A percentile compares a stretch with the other conserved stretches of the same genome.
phyloP scores from a whole-genome alignment of 768 basidiomycete genomes.

The Trametes sanguinea region DNA sequence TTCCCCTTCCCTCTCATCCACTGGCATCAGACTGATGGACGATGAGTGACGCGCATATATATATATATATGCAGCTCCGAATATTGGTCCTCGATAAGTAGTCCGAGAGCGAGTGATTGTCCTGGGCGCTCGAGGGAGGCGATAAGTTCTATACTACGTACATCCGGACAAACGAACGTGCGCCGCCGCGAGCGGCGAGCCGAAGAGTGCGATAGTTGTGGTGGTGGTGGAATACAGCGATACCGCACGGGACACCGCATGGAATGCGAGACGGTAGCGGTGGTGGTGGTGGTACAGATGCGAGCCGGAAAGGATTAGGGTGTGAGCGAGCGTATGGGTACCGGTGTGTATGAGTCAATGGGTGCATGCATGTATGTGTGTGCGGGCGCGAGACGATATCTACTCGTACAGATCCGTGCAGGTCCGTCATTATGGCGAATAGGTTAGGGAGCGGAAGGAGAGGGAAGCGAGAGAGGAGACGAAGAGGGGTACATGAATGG shows the following conservation, averaged over 20 bases:
- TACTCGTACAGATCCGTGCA: constrained; percentile 11
- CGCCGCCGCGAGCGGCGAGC: neutral
- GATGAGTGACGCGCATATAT: too few relatives aligned
- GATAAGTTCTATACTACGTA: constrained; percentile 2
- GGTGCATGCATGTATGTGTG: neutral
- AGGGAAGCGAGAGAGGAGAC: too few relatives aligned
- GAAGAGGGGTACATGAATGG: neutral
- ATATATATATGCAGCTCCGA: too few relatives aligned
- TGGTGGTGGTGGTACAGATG: constrained; percentile 14
- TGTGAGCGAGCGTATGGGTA: neutral
- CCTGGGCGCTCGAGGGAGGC: neutral
- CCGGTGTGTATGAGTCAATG: too few relatives aligned
- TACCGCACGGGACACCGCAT: neutral
- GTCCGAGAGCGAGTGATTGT: too few relatives aligned
- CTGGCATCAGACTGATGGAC: too few relatives aligned
- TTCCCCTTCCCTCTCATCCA: too few relatives aligned
- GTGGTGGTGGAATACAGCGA: neutral
- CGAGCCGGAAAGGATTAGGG: neutral
- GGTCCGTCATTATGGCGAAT: neutral
- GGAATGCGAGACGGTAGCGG: neutral
- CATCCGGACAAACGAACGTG: neutral
- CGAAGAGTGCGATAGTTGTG: too few relatives aligned
- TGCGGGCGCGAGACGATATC: constrained; percentile 7
- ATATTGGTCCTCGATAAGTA: too few relatives aligned
- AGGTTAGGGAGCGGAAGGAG: neutral